A percentile compares a stretch with the other conserved stretches of the same genome.
Conservation (phyloP, 495 filamentous ascomycete genomes). For the Cairneyella variabilis region DNA sequence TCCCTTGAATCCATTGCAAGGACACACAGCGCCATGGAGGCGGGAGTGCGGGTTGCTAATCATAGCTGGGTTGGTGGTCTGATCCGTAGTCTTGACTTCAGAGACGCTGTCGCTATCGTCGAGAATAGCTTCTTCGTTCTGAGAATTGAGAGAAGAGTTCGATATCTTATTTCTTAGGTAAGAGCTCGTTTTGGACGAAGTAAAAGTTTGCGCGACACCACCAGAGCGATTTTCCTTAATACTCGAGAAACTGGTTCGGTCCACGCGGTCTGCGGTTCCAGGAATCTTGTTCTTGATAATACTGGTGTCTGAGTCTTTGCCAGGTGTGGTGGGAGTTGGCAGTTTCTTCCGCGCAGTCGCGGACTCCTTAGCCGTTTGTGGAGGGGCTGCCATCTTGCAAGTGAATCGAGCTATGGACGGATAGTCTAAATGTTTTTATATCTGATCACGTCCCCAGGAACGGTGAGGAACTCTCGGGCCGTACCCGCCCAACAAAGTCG, state of each 20-base stretch:
- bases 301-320: not conserved
- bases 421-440: not conserved
- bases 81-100: constrained; percentile 16
- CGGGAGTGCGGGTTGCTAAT: constrained; percentile 11
- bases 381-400: constrained; percentile 10
- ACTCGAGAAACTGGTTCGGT: constrained; percentile 53
- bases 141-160: not conserved
- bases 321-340: not conserved
- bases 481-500: too few species aligned
- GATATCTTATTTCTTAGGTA: constrained; percentile 38
- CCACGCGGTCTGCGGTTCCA: constrained; percentile 18
- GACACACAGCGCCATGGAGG: constrained; percentile 61
- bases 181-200: constrained; percentile 60
- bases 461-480: too few species aligned
- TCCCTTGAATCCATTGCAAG: constrained; percentile 64
- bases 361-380: not conserved
- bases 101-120: constrained; percentile 28
- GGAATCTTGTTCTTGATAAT: constrained; percentile 7
- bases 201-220: constrained; percentile 66
- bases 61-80: constrained; percentile 6
- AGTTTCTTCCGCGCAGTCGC: not conserved
- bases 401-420: not conserved
- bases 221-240: constrained; percentile 46
- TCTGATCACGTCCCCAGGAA: not conserved
- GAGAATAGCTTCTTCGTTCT: constrained; percentile 37